A percentile compares a stretch with the other conserved stretches of the same genome.
phyloP scores from a whole-genome alignment of 371 early-diverging fungal species.

The Mucor plumbeus region DNA sequence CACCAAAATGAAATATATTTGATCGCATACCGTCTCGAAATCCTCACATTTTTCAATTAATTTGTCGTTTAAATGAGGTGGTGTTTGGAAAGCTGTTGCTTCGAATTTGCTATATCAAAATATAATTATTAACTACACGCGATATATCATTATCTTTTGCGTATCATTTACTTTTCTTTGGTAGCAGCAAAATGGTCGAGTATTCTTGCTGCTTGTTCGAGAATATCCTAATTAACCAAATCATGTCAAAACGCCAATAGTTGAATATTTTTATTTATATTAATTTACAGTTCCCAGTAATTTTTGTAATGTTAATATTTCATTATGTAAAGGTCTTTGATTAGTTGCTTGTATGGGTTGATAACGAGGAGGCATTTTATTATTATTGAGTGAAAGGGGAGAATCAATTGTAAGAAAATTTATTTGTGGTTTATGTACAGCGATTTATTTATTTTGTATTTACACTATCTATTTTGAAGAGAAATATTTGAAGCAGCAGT shows the following conservation, averaged over 20 bases:
- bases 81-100: conserved; percentile 19
- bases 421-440: not conserved
- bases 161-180: conserved; percentile 32
- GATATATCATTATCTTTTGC: not conserved
- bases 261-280: not conserved
- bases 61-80: conserved; percentile 35
- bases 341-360: conserved; percentile 26
- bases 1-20: conserved; percentile 50
- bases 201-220: conserved; percentile 49
- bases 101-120: conserved; percentile 31
- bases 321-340: conserved; percentile 46
- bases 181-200: conserved; percentile 44
- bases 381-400: conserved; percentile 7
- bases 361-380: conserved; percentile 36
- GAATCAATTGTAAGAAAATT: not conserved
- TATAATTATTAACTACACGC: not conserved
- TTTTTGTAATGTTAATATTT: conserved; percentile 35
- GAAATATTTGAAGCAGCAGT: conserved; percentile 10
- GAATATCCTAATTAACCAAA: conserved; percentile 38
- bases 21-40: conserved; percentile 56
- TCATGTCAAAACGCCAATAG: no score
- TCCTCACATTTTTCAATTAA: conserved; percentile 48
- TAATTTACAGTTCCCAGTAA: conserved; percentile 37
- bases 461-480: conserved; percentile 7
- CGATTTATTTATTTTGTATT: not conserved